Evolutionary conservation across 192 early-diverging fungal species (phyloP).

Genomic region (Funneliformis mosseae): DNA sequence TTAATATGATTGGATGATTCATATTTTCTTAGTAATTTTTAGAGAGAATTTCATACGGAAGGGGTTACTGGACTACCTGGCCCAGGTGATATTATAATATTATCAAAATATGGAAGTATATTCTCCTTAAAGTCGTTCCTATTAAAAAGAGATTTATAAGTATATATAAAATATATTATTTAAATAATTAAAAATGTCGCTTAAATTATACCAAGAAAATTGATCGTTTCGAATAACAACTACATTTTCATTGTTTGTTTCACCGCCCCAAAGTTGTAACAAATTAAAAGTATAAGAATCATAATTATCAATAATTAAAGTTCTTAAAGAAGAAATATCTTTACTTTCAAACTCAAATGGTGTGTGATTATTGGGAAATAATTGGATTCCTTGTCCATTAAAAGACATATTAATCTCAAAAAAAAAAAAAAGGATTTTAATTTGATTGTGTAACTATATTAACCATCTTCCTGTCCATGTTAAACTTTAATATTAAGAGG

Average conservation of each 20-base stretch:
- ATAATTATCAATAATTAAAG: conserved; percentile 94
- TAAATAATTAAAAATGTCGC: not conserved
- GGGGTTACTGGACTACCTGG: conserved; percentile 79
- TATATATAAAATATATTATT: not conserved
- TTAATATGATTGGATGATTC: not conserved
- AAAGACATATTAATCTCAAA: not conserved
- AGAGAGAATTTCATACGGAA: conserved; percentile 40
- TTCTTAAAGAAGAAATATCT: conserved; percentile 42
- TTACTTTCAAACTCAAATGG: not conserved
- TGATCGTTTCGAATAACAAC: conserved; percentile 94
- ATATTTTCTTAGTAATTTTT: too few species aligned
- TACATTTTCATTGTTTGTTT: conserved; percentile 44
- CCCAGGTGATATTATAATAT: conserved; percentile 90
- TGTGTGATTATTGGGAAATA: not conserved
- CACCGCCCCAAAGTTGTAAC: conserved; percentile 63
- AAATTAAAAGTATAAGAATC: conserved; percentile 98
- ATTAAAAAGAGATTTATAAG: not conserved
- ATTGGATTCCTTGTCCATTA: not conserved
- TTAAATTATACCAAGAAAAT: conserved; percentile 67
- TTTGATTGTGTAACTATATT: too few species aligned
- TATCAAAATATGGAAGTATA: conserved; percentile 84
- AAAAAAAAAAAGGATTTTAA: too few species aligned
- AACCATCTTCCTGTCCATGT: too few species aligned
- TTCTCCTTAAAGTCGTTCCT: conserved; percentile 58
- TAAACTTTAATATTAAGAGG: too few species aligned